A percentile compares a stretch with the other conserved stretches of the same genome.
Evolutionary conservation across 2,329 filamentous ascomycete species (phyloP).

Genomic region (Fusarium nelsonii): DNA sequence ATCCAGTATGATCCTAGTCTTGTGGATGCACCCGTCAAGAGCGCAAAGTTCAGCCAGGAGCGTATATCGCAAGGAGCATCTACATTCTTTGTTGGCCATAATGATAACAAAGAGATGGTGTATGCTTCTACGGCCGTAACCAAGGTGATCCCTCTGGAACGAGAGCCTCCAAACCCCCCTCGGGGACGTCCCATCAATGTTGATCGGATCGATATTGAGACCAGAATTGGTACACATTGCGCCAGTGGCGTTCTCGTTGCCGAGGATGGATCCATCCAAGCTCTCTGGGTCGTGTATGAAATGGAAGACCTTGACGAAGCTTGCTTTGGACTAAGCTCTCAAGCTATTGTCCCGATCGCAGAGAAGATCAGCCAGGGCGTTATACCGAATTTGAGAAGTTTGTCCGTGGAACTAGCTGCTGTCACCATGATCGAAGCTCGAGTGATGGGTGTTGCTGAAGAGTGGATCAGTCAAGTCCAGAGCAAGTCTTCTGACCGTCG

Average conservation of each 20-base stretch:
- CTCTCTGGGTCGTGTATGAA: constrained; percentile 89
- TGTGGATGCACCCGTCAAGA: constrained; percentile 91
- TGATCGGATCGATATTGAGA: constrained; percentile 96
- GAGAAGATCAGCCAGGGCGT: constrained; percentile 83
- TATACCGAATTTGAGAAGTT: constrained; percentile 84
- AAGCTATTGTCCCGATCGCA: constrained; percentile 88
- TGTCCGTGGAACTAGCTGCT: constrained; percentile 93
- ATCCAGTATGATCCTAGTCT: constrained; percentile 93
- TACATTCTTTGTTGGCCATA: constrained; percentile 97
- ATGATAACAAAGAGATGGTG: constrained; percentile 92
- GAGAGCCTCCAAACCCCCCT: constrained; percentile 92
- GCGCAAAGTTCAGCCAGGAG: constrained; percentile 82
- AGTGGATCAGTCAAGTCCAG: constrained; percentile 92
- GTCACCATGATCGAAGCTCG: constrained; percentile 97
- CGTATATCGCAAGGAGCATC: constrained; percentile 92
- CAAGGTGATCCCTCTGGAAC: constrained; percentile 92
- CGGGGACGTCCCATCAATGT: constrained; percentile 95
- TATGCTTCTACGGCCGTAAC: constrained; percentile 95
- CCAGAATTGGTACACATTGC: constrained; percentile 88
- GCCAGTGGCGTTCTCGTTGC: constrained; percentile 92
- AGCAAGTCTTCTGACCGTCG: constrained; percentile 94
- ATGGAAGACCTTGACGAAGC: constrained; percentile 29
- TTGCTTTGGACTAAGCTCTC: constrained; percentile 83
- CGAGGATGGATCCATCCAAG: constrained; percentile 91
- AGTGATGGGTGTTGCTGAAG: constrained; percentile 95